A percentile compares a stretch with the other conserved stretches of the same genome.
These are phyloP conservation scores for Colletotrichum sojae DNA, from an alignment of 2,329 filamentous ascomycete genomes.

Conservation along the genomic window DNA sequence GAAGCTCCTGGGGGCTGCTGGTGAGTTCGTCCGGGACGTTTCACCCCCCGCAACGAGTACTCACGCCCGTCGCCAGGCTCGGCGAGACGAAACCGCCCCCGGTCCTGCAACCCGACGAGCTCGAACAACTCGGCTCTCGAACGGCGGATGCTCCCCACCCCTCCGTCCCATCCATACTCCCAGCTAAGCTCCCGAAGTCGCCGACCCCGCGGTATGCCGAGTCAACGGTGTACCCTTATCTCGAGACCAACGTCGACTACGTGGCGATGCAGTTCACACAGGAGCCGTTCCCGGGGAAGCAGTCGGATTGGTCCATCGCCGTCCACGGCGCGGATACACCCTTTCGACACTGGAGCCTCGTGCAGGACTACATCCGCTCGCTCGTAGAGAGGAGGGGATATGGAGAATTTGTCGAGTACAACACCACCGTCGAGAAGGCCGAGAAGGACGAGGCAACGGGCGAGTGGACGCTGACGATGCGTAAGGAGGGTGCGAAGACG, in stretches of 20 bases:
- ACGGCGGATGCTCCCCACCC: conserved; percentile 63
- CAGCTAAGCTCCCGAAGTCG: conserved; percentile 59
- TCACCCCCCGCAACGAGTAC: background rate
- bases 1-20: conserved; percentile 73
- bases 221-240: conserved; percentile 72
- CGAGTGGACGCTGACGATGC: conserved; percentile 68
- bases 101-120: conserved; percentile 53
- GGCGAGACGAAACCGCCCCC: conserved; percentile 55
- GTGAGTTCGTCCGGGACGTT: conserved; percentile 53
- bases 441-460: conserved; percentile 58
- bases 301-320: conserved; percentile 47
- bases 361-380: conserved; percentile 67
- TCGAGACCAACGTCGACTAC: conserved; percentile 75
- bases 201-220: conserved; percentile 67
- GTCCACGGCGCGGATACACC: conserved; percentile 70
- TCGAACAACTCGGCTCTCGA: conserved; percentile 61
- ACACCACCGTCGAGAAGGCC: conserved; percentile 73
- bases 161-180: conserved; percentile 61
- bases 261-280: conserved; percentile 73
- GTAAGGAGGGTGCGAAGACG: conserved; percentile 52
- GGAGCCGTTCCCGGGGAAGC: conserved; percentile 63
- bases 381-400: conserved; percentile 69
- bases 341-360: conserved; percentile 72
- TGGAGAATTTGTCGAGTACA: conserved; percentile 65
- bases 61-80: conserved; percentile 53